phyloP scores from a whole-genome alignment of 1,284 basidiomycete species.

The Ceratobasidium papillatum region DNA sequence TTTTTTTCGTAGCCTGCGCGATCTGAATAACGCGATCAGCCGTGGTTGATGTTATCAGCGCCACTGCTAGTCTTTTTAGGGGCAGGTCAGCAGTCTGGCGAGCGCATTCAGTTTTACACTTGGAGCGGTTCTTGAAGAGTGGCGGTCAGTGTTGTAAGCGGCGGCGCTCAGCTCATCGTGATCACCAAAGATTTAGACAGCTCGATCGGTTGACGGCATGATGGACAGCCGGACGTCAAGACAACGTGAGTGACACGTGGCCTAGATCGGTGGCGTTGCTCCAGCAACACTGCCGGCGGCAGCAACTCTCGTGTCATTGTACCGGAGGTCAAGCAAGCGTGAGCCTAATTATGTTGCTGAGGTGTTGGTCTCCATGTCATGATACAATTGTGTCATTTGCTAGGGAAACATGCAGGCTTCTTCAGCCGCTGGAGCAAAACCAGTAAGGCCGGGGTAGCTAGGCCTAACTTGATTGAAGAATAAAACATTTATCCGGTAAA shows the following conservation, averaged over 20 bases:
- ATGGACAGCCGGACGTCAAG: constrained; percentile 10
- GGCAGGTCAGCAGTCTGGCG: not conserved
- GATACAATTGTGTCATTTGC: not conserved
- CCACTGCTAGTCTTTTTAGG: not conserved
- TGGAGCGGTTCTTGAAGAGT: not conserved
- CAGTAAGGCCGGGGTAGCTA: not conserved
- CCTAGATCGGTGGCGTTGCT: constrained; percentile 10
- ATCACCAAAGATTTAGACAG: constrained; percentile 1
- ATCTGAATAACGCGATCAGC: not conserved
- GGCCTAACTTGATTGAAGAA: not conserved
- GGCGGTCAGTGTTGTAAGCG: not conserved
- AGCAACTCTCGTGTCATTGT: not conserved
- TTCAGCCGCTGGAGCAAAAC: not conserved
- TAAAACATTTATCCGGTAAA: constrained; percentile 22
- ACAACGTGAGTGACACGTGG: constrained; percentile 18
- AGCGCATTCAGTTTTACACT: not conserved
- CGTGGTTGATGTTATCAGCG: not conserved
- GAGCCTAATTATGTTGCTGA: not conserved
- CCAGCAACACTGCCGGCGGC: constrained; percentile 1
- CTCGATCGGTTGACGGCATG: not conserved
- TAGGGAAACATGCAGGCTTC: not conserved
- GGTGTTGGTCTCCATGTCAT: not conserved
- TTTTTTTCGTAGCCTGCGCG: not conserved
- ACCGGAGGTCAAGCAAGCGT: not conserved
- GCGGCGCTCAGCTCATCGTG: not conserved